Conservation (phyloP, 2,329 filamentous ascomycete genomes). For the Fusarium agapanthi region DNA sequence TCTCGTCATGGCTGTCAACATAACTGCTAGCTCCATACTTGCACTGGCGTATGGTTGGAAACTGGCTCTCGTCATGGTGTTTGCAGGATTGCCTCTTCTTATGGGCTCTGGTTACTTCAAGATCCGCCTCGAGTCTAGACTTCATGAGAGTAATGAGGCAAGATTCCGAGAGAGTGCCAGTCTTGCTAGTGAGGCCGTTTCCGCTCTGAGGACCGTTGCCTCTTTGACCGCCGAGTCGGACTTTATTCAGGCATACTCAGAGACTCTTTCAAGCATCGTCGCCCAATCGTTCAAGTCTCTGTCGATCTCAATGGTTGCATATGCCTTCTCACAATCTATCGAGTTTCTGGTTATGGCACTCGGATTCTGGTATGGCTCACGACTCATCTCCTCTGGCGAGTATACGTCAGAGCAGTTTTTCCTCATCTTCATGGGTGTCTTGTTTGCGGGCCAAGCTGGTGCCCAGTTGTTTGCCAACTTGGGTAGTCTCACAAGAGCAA, state of each 20-base stretch:
- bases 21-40: conserved; percentile 51
- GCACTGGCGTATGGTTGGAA: conserved; percentile 55
- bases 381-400: conserved; percentile 43
- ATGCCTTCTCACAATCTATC: conserved; percentile 36
- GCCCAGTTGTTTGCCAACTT: conserved; percentile 51
- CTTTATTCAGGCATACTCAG: conserved; percentile 46
- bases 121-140: conserved; percentile 53
- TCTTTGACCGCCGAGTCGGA: conserved; percentile 50
- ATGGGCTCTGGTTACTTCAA: conserved; percentile 52
- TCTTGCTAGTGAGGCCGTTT: conserved; percentile 57
- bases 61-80: conserved; percentile 53
- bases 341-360: conserved; percentile 47
- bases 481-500: conserved; percentile 56
- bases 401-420: conserved; percentile 53
- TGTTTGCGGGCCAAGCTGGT: conserved; percentile 48
- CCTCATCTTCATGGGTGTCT: conserved; percentile 53
- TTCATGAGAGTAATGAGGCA: conserved; percentile 49
- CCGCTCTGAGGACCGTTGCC: conserved; percentile 55
- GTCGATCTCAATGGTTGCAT: conserved; percentile 18
- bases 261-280: conserved; percentile 44
- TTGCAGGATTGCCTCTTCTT: conserved; percentile 53
- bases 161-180: conserved; percentile 52
- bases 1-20: conserved; percentile 51
- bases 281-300: conserved; percentile 11
- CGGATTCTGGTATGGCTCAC: conserved; percentile 48